These are phyloP conservation scores for Aureobasidium melanogenum DNA, from an alignment of 2,329 filamentous ascomycete genomes.

Conservation along the genomic window DNA sequence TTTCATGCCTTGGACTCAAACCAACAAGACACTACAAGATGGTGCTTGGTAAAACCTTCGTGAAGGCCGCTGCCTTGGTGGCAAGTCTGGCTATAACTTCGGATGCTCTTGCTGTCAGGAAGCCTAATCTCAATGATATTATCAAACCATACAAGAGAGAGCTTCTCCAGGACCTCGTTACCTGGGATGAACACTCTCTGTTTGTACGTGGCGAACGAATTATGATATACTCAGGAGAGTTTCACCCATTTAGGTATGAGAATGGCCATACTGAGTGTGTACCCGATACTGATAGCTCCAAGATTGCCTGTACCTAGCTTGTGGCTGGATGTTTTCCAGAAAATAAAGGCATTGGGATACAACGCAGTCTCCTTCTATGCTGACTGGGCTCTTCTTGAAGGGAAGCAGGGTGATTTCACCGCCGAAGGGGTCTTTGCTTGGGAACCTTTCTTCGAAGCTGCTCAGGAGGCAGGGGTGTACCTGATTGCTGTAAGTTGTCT, in stretches of 20 bases:
- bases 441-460: constrained; percentile 68
- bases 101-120: constrained; percentile 39
- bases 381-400: constrained; percentile 71
- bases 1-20: background rate
- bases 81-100: constrained; percentile 12
- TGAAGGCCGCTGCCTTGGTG: constrained; percentile 19
- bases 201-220: constrained; percentile 61
- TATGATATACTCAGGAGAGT: constrained; percentile 64
- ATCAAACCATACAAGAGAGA: constrained; percentile 43
- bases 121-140: constrained; percentile 37
- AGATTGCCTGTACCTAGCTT: constrained; percentile 53
- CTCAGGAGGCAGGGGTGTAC: constrained; percentile 64
- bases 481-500: constrained; percentile 47
- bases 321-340: constrained; percentile 69
- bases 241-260: constrained; percentile 52
- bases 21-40: constrained; percentile 14
- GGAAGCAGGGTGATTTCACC: constrained; percentile 58
- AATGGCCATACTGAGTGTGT: no score
- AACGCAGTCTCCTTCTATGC: constrained; percentile 72
- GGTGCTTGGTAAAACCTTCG: constrained; percentile 19
- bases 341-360: constrained; percentile 72
- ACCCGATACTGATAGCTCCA: background rate
- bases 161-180: constrained; percentile 50
- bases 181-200: constrained; percentile 61
- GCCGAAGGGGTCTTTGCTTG: constrained; percentile 65